Evolutionary conservation across 2,329 filamentous ascomycete species (phyloP).

Genomic region (Trichophyton rubrum): DNA sequence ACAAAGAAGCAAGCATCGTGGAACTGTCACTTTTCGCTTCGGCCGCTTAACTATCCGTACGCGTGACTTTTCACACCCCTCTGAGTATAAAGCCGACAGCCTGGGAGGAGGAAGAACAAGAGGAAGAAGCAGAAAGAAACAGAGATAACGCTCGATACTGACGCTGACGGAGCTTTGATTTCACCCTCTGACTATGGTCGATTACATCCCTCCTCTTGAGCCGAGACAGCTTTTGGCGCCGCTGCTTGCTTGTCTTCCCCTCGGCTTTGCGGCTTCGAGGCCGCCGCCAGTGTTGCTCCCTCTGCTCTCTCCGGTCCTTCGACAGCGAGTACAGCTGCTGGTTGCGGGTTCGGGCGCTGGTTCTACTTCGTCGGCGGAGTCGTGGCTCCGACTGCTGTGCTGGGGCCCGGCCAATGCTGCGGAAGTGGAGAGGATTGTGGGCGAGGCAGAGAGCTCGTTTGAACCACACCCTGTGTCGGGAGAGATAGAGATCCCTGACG

Average conservation of each 20-base stretch:
- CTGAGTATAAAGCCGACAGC: background rate
- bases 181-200: constrained; percentile 34
- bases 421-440: constrained; percentile 41
- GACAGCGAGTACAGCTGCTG: constrained; percentile 48
- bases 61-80: background rate
- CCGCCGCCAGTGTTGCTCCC: constrained; percentile 50
- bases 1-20: constrained; percentile 1
- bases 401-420: constrained; percentile 45
- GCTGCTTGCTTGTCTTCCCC: constrained; percentile 51
- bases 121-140: background rate
- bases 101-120: background rate
- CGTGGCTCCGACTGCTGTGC: constrained; percentile 48
- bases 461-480: constrained; percentile 54
- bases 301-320: constrained; percentile 50
- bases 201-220: constrained; percentile 43
- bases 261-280: constrained; percentile 45
- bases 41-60: background rate
- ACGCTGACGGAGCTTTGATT: background rate
- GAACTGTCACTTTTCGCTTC: background rate
- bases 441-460: constrained; percentile 41
- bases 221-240: constrained; percentile 47
- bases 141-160: background rate
- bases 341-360: constrained; percentile 33
- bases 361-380: constrained; percentile 32
- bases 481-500: constrained; percentile 50